Percentiles rank a stretch among this genome's conserved stretches.
These are phyloP conservation scores for Lagerstroemia speciosa DNA, from an alignment of 345 rosid species.

Conservation along the genomic window DNA sequence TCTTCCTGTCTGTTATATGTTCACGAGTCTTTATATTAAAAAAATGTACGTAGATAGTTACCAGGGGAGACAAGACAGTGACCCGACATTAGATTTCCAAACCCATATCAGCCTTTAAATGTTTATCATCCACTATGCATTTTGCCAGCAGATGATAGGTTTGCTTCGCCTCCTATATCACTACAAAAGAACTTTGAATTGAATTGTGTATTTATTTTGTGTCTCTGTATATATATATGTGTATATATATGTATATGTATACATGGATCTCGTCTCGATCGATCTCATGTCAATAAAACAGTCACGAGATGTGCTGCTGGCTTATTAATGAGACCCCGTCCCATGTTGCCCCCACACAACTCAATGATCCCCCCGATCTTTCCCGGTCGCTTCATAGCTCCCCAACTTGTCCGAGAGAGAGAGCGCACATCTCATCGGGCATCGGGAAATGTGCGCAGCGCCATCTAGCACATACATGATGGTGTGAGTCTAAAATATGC, in stretches of 20 bases:
- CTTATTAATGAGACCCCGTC: constrained; percentile 9
- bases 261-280: neutral
- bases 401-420: constrained; percentile 1
- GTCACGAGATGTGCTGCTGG: constrained; percentile 17
- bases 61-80: neutral
- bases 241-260: neutral
- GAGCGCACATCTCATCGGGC: neutral
- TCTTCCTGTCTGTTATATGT: too few relatives aligned
- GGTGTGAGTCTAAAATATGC: neutral
- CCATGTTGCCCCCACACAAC: constrained; percentile 1
- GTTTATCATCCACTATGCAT: constrained; percentile 2
- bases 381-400: neutral
- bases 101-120: neutral
- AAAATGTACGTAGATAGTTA: too few relatives aligned
- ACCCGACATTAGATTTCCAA: neutral
- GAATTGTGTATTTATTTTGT: neutral
- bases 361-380: constrained; percentile 1
- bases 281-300: neutral
- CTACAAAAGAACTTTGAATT: neutral
- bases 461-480: neutral
- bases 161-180: neutral
- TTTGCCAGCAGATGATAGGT: neutral
- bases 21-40: too few relatives aligned
- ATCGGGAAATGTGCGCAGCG: neutral
- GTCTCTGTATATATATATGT: neutral